phyloP scores from a whole-genome alignment of 257 asterid genomes.

The Buddleja alternifolia region DNA sequence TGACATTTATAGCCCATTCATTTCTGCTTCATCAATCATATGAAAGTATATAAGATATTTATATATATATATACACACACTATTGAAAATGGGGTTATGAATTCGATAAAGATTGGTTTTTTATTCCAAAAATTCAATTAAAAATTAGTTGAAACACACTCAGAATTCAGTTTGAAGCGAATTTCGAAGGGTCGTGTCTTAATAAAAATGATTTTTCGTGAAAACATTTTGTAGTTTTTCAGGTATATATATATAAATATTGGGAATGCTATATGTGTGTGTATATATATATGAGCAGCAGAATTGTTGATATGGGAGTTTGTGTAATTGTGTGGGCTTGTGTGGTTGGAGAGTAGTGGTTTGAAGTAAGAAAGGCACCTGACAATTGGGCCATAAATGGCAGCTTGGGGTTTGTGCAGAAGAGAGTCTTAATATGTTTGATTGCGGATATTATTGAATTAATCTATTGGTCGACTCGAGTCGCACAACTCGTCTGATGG shows the following conservation, averaged over 20 bases:
- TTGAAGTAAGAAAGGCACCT: constrained; percentile 52
- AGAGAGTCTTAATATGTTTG: no score
- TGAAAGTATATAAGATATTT: constrained; percentile 6
- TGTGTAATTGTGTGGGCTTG: constrained; percentile 21
- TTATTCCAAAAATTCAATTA: background rate
- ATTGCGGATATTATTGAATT: no score
- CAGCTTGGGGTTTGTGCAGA: constrained; percentile 39
- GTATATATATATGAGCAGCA: background rate
- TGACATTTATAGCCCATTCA: constrained; percentile 49
- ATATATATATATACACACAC: no score
- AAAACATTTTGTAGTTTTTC: background rate
- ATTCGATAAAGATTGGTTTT: constrained; percentile 25
- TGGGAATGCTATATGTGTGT: no score
- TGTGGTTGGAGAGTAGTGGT: constrained; percentile 31
- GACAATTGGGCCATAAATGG: constrained; percentile 61
- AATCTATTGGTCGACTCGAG: no score
- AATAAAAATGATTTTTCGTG: no score
- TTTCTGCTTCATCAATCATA: constrained; percentile 13
- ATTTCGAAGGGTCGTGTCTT: no score
- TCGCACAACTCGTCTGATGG: no score
- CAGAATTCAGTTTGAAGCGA: background rate
- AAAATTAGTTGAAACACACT: background rate
- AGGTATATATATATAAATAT: background rate
- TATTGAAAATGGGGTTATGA: background rate
- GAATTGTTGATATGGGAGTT: constrained; percentile 26